Conservation (phyloP, 2,329 filamentous ascomycete genomes). For the Aspergillus luchuensis region DNA sequence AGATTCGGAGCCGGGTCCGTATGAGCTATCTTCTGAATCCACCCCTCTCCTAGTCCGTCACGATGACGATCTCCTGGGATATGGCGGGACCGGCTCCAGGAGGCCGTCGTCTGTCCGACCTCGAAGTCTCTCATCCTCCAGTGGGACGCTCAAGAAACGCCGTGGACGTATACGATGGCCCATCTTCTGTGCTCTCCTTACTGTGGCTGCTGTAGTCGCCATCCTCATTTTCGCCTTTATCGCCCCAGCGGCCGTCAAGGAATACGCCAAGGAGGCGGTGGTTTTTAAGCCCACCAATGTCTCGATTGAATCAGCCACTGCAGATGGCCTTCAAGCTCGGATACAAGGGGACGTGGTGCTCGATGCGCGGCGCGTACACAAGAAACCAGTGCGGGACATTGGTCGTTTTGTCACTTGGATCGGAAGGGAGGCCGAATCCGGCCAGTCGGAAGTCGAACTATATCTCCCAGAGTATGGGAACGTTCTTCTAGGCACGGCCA, state of each 20-base stretch:
- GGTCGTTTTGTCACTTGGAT: conserved; percentile 80
- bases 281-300: conserved; percentile 81
- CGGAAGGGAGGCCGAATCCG: conserved; percentile 72
- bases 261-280: conserved; percentile 81
- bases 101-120: conserved; percentile 27
- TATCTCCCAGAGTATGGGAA: conserved; percentile 82
- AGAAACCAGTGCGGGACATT: conserved; percentile 70
- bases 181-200: conserved; percentile 70
- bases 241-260: conserved; percentile 74
- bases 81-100: conserved; percentile 34
- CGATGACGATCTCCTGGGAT: conserved; percentile 34
- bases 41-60: conserved; percentile 44
- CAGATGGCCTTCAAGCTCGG: conserved; percentile 73
- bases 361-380: conserved; percentile 73
- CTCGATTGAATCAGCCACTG: conserved; percentile 81
- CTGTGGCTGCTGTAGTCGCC: conserved; percentile 57
- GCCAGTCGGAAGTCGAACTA: conserved; percentile 71
- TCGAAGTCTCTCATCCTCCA: conserved; percentile 18
- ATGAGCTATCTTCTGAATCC: conserved; percentile 44
- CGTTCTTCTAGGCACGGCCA: conserved; percentile 73
- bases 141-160: conserved; percentile 23
- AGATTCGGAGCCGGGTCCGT: conserved; percentile 28
- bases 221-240: conserved; percentile 82
- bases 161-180: conserved; percentile 64
- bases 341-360: conserved; percentile 81